Conservation (phyloP, 148 eudicot species). For the Limonium bicolor region DNA sequence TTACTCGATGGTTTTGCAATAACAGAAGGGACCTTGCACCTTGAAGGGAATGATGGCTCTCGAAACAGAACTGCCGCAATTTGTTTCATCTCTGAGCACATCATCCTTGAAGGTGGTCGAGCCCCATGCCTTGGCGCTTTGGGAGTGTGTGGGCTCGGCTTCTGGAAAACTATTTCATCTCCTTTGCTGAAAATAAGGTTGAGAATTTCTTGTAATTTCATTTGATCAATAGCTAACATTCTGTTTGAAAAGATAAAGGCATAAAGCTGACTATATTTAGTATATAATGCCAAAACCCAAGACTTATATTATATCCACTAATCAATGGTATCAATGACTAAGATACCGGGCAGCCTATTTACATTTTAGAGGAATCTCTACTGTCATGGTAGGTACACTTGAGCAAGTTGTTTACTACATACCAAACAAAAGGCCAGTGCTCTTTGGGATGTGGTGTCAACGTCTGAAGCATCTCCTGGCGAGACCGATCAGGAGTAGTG, state of each 20-base stretch:
- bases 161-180: conserved; percentile 29
- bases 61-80: conserved; percentile 87
- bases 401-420: no score
- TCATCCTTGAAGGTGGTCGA: conserved; percentile 68
- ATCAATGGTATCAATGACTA: no score
- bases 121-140: conserved; percentile 97
- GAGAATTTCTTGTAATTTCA: neutral
- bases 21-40: conserved; percentile 66
- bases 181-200: conserved; percentile 36
- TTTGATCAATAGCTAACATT: neutral
- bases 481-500: conserved; percentile 85
- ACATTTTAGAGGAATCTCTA: no score
- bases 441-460: conserved; percentile 71
- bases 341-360: no score
- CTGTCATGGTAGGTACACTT: no score
- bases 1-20: conserved; percentile 62
- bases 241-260: neutral
- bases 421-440: conserved; percentile 89
- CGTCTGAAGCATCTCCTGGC: conserved; percentile 66
- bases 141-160: conserved; percentile 65
- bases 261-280: neutral
- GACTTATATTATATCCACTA: no score
- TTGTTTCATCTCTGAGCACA: conserved; percentile 70
- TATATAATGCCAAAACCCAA: no score
- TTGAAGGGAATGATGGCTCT: conserved; percentile 60